phyloP scores from a whole-genome alignment of 2,329 filamentous ascomycete species.

The Periconia sp. region DNA sequence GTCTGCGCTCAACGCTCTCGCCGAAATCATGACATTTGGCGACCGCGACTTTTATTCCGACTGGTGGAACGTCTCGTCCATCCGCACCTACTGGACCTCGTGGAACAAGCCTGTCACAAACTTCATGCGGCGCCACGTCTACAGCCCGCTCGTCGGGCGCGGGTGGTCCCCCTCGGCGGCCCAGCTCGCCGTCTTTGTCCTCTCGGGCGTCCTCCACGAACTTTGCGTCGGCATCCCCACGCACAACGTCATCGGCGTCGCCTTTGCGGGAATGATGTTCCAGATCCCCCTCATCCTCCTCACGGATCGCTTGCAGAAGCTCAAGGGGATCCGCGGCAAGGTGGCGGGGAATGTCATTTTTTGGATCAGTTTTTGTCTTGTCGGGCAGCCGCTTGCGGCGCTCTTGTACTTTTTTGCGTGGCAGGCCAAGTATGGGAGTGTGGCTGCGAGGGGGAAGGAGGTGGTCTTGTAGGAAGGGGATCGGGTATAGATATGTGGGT shows the following conservation, averaged over 20 bases:
- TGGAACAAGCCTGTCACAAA: slow-evolving; percentile 99
- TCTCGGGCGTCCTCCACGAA: slow-evolving; percentile 89
- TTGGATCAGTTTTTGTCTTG: slow-evolving; percentile 93
- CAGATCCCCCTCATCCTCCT: slow-evolving; percentile 85
- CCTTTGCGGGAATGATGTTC: slow-evolving; percentile 90
- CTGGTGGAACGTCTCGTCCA: slow-evolving; percentile 86
- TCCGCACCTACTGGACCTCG: slow-evolving; percentile 88
- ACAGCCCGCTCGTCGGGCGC: slow-evolving; percentile 80
- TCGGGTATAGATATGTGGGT: too few species aligned
- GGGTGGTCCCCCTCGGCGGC: slow-evolving; percentile 73
- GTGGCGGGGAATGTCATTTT: slow-evolving; percentile 91
- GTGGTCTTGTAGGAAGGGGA: neutral
- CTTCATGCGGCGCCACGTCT: slow-evolving; percentile 95
- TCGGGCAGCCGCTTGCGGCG: slow-evolving; percentile 90
- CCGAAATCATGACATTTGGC: slow-evolving; percentile 85
- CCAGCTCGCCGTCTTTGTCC: slow-evolving; percentile 79
- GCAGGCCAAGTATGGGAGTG: slow-evolving; percentile 95
- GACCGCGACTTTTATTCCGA: slow-evolving; percentile 95
- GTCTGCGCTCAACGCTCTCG: slow-evolving; percentile 84
- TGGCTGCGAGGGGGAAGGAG: slow-evolving; percentile 34
- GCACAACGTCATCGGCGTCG: slow-evolving; percentile 89
- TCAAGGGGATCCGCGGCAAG: slow-evolving; percentile 72
- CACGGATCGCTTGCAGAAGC: slow-evolving; percentile 78
- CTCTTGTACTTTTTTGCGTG: slow-evolving; percentile 97
- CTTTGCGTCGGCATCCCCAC: slow-evolving; percentile 91